Conservation (phyloP, 352 stramenopile species). For the Globisporangium mamillatum region DNA sequence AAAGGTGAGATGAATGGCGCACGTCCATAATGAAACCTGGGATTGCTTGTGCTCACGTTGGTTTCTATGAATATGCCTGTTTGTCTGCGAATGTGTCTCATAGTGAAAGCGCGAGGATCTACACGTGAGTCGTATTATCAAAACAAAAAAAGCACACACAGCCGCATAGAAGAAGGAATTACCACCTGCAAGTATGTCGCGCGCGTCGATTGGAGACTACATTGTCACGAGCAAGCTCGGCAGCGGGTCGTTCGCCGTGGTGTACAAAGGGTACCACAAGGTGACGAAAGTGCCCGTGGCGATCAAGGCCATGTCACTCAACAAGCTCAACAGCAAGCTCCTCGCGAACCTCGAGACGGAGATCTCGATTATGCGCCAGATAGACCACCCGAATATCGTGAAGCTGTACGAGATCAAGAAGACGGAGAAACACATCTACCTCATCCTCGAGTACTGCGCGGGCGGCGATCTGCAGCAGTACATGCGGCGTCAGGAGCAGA, state of each 20-base stretch:
- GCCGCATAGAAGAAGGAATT: conserved; percentile 1
- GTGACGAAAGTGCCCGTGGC: conserved; percentile 75
- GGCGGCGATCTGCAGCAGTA: conserved; percentile 95
- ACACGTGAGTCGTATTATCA: no score
- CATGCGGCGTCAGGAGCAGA: conserved; percentile 71
- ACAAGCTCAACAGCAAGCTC: conserved; percentile 94
- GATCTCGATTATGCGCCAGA: conserved; percentile 95
- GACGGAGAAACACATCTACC: conserved; percentile 94
- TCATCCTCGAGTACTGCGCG: conserved; percentile 96
- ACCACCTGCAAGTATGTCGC: conserved; percentile 31
- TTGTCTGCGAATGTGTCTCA: no score
- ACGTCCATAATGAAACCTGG: no score
- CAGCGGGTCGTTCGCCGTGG: conserved; percentile 92
- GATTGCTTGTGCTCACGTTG: no score
- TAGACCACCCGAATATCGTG: conserved; percentile 95
- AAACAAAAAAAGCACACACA: not conserved
- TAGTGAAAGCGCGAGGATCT: no score
- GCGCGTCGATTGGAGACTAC: conserved; percentile 82
- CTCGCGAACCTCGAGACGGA: conserved; percentile 95
- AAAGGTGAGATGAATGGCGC: no score
- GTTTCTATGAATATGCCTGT: no score
- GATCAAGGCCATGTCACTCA: conserved; percentile 93
- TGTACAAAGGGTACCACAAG: conserved; percentile 84
- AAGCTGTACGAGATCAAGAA: conserved; percentile 96
- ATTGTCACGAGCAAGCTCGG: conserved; percentile 89